Evolutionary conservation across 164 flowering plant species (phyloP).

Genomic region (Kingdonia uniflora): DNA sequence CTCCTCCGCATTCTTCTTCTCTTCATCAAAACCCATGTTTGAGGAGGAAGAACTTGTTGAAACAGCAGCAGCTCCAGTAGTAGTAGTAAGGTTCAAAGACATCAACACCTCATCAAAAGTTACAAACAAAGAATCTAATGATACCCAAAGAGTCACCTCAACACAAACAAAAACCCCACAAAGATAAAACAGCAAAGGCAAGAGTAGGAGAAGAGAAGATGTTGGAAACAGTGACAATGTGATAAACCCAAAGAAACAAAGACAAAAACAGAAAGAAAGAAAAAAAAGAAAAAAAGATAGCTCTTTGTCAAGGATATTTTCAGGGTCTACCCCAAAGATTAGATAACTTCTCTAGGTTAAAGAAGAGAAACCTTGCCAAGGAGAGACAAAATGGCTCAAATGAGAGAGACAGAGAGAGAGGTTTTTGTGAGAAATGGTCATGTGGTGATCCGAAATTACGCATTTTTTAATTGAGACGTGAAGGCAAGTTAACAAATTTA

Average conservation of each 20-base stretch:
- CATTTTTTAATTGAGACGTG: background rate
- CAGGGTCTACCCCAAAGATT: background rate
- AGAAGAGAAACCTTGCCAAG: background rate
- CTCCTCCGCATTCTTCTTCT: too few species aligned
- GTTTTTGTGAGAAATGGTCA: slow-evolving; percentile 20
- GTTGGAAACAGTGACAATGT: too few species aligned
- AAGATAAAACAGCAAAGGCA: background rate
- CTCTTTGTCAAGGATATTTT: background rate
- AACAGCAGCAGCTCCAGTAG: slow-evolving; percentile 26
- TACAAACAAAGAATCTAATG: background rate
- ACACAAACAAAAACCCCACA: slow-evolving; percentile 3
- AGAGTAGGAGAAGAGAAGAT: too few species aligned
- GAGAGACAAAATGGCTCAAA: too few species aligned
- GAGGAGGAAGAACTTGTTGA: too few species aligned
- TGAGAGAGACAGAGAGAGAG: slow-evolving; percentile 6
- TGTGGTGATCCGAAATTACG: slow-evolving; percentile 30
- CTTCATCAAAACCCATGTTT: slow-evolving; percentile 19
- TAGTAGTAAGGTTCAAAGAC: too few species aligned
- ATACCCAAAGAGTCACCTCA: background rate
- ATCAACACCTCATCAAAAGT: slow-evolving; percentile 11
- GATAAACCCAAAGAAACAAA: slow-evolving; percentile 4
- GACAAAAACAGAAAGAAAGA: background rate
- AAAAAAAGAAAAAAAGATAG: slow-evolving; percentile 9
- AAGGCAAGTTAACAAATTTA: too few species aligned
- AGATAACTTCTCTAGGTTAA: background rate